Percentiles rank a stretch among this genome's conserved stretches.
These are phyloP conservation scores for Thamnidium elegans DNA, from an alignment of 192 early-diverging fungal species.

Conservation along the genomic window DNA sequence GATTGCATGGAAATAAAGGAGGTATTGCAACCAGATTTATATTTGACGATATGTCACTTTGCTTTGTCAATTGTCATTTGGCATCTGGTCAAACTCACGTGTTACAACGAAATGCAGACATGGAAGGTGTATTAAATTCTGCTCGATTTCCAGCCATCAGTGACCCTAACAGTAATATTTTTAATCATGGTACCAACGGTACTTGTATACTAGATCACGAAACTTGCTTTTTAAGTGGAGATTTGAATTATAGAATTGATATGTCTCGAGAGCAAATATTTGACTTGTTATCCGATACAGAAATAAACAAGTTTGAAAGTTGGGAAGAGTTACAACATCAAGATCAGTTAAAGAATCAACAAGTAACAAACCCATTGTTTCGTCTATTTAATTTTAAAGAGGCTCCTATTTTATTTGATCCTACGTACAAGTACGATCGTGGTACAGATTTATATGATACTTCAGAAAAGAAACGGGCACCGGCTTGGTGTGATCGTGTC, in stretches of 20 bases:
- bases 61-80: constrained; percentile 84
- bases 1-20: constrained; percentile 88
- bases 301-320: constrained; percentile 18
- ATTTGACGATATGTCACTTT: constrained; percentile 74
- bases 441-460: constrained; percentile 84
- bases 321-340: constrained; percentile 54
- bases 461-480: constrained; percentile 88
- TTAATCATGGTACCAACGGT: constrained; percentile 72
- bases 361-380: constrained; percentile 60
- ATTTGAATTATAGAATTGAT: constrained; percentile 92
- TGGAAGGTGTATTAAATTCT: constrained; percentile 58
- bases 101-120: constrained; percentile 69
- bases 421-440: constrained; percentile 96
- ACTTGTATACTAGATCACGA: constrained; percentile 74
- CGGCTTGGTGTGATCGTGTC: constrained; percentile 96
- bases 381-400: constrained; percentile 75
- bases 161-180: constrained; percentile 42
- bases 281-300: constrained; percentile 24
- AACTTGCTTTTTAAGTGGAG: constrained; percentile 73
- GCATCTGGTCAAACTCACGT: constrained; percentile 79
- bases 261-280: constrained; percentile 61
- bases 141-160: constrained; percentile 21
- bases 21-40: constrained; percentile 71
- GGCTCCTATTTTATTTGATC: constrained; percentile 76
- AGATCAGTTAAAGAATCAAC: constrained; percentile 60